A percentile compares a stretch with the other conserved stretches of the same genome.
These are phyloP conservation scores for Purpureocillium lavendulum DNA, from an alignment of 2,329 filamentous ascomycete genomes.

Conservation along the genomic window DNA sequence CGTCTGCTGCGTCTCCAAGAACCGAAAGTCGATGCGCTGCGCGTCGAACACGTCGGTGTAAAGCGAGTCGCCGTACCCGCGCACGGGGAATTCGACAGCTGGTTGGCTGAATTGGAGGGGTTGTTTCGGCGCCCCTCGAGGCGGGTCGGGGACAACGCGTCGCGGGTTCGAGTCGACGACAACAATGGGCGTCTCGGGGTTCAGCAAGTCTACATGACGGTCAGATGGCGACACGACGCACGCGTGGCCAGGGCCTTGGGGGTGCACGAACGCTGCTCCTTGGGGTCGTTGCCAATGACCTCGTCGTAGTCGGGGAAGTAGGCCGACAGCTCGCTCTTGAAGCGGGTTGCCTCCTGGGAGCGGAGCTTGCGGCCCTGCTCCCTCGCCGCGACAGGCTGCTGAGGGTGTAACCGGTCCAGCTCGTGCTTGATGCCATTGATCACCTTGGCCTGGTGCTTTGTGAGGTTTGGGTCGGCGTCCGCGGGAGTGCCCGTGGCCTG, in stretches of 20 bases:
- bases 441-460: constrained; percentile 49
- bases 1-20: constrained; percentile 38
- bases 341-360: constrained; percentile 74
- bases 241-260: background rate
- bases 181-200: constrained; percentile 63
- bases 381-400: constrained; percentile 29
- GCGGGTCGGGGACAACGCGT: constrained; percentile 15
- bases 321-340: constrained; percentile 83
- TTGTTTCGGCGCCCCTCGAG: constrained; percentile 18
- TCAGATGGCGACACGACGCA: background rate
- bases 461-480: constrained; percentile 22
- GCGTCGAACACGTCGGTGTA: constrained; percentile 49
- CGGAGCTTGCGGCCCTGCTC: constrained; percentile 70
- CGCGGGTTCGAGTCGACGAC: constrained; percentile 48
- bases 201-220: constrained; percentile 55
- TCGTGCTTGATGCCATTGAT: constrained; percentile 56
- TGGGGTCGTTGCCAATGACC: constrained; percentile 77
- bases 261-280: constrained; percentile 59
- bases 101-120: constrained; percentile 12
- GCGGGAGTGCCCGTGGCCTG: constrained; percentile 7
- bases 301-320: constrained; percentile 96
- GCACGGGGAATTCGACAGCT: constrained; percentile 28
- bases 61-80: constrained; percentile 46
- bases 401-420: constrained; percentile 46
- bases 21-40: constrained; percentile 47